Base-by-base conservation (phyloP, 352 stramenopile species). In the Phytophthora nicotianae region DNA sequence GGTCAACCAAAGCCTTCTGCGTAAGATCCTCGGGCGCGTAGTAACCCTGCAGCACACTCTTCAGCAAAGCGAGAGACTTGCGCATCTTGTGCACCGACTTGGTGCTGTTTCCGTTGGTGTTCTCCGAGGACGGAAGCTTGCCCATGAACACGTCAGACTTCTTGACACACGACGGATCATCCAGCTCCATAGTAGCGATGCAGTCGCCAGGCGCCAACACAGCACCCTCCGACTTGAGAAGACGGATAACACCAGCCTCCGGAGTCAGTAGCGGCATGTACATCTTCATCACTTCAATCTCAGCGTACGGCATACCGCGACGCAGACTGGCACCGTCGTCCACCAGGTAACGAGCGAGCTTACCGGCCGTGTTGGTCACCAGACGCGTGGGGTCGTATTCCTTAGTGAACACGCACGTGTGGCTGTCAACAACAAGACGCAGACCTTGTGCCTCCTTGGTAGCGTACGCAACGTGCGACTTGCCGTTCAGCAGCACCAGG, bases 251-350 rank as follows among this genome's bases (percentile, higher is more conserved):
- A 81, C 98, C 98, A 33, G 83, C 84, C 77, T 99, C 98, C 21
- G 96, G 96, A 0, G 98, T 98, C 58, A 98, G 91, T 37, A 99
- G 83, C 20, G 97, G 97, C 97, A 99, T 99, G 85, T 99, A 99
- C 98, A 99, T 99, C 86, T 99, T 99, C 98, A 99, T 99, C n/a
- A 99, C 98, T 62, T 96, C 88, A 14, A 96, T 91, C 65, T 96
- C 88, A 33, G 86, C 88, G 66, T 91, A 96, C 58, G 88, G 86
- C 79, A 91, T 95, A 33, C 84, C 86, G 38, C 86, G 85, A 70
- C 84, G 84, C 27, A 96, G 74, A 8, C 94, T 90, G 17, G 95
- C 84, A 20, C 97, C 97, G 67, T 99, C 96, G 27, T 97, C 81
- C 23, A 99, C 96, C n/a, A 99, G 82, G 73, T 98, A 99, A 40